Evolutionary conservation across 805 yeast species (phyloP).

Genomic region (Nakazawaea ishiwadae): DNA sequence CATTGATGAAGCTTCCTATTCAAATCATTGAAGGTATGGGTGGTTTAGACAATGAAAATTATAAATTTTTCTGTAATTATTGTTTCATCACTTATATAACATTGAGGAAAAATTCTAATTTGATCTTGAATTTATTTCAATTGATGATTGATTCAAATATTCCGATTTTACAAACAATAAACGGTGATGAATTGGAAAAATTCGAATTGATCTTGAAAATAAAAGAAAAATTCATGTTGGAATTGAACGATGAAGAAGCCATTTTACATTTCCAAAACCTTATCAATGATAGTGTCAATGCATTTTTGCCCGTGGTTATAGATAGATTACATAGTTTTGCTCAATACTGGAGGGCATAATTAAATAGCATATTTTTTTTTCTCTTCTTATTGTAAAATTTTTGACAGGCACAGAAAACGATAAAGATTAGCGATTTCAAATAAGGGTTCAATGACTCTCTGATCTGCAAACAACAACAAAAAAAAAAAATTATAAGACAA

Average conservation of each 20-base stretch:
- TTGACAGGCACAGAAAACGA: too few species aligned
- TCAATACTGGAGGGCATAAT: conserved; percentile 91
- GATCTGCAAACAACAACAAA: too few species aligned
- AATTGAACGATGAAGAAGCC: conserved; percentile 94
- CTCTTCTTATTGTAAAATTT: background rate
- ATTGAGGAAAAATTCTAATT: conserved; percentile 80
- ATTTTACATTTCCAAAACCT: conserved; percentile 89
- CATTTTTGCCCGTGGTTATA: conserved; percentile 89
- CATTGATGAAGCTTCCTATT: conserved; percentile 94
- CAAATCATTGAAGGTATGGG: conserved; percentile 99
- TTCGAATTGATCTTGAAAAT: conserved; percentile 85
- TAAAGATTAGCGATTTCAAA: too few species aligned
- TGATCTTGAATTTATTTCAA: conserved; percentile 86
- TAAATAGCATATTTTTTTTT: too few species aligned
- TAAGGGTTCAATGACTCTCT: too few species aligned
- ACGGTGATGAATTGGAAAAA: conserved; percentile 54
- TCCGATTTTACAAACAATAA: conserved; percentile 65
- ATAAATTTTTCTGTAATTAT: conserved; percentile 80
- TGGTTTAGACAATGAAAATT: conserved; percentile 81
- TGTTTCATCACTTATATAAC: conserved; percentile 94
- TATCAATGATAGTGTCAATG: conserved; percentile 91
- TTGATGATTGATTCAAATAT: conserved; percentile 91
- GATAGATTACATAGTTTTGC: conserved; percentile 94
- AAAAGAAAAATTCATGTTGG: conserved; percentile 89
- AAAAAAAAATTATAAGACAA: too few species aligned